Evolutionary conservation across 768 basidiomycete genomes (phyloP).

Genomic region (Candolleomyces efflorescens): DNA sequence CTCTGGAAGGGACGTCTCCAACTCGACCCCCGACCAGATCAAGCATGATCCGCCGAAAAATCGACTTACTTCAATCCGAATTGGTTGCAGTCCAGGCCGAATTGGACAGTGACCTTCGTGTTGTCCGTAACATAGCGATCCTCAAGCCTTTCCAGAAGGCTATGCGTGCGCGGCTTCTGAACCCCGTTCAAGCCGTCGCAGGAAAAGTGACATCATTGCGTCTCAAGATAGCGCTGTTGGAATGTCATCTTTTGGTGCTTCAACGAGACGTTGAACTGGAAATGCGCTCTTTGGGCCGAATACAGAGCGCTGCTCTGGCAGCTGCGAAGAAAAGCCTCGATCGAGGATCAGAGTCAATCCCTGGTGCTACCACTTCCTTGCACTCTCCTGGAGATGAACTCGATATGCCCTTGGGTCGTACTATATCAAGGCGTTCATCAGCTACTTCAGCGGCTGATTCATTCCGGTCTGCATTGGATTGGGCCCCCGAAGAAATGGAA

Average conservation of each 20-base stretch:
- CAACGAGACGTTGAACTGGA: constrained; percentile 72
- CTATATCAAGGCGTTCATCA: constrained; percentile 30
- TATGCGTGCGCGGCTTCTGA: constrained; percentile 72
- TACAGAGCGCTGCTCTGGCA: constrained; percentile 67
- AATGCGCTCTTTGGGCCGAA: constrained; percentile 57
- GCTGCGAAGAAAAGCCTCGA: constrained; percentile 67
- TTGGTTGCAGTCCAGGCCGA: constrained; percentile 50
- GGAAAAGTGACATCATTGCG: constrained; percentile 64
- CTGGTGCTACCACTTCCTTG: constrained; percentile 34
- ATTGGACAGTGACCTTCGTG: constrained; percentile 65
- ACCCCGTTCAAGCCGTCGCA: constrained; percentile 45
- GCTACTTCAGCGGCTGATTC: constrained; percentile 52
- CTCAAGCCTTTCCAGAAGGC: constrained; percentile 85
- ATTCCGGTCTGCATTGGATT: constrained; percentile 67
- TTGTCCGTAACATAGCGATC: constrained; percentile 77
- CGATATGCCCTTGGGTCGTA: constrained; percentile 13
- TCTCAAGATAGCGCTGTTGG: constrained; percentile 66
- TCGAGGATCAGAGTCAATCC: constrained; percentile 29
- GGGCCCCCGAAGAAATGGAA: constrained; percentile 38
- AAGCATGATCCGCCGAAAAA: constrained; percentile 53
- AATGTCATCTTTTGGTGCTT: constrained; percentile 76
- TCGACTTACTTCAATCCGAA: constrained; percentile 59
- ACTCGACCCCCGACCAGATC: constrained; percentile 47
- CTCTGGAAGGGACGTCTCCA: constrained; percentile 2
- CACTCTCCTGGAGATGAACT: constrained; percentile 20